phyloP scores from a whole-genome alignment of 495 filamentous ascomycete genomes.

The Daldinia concentrica region DNA sequence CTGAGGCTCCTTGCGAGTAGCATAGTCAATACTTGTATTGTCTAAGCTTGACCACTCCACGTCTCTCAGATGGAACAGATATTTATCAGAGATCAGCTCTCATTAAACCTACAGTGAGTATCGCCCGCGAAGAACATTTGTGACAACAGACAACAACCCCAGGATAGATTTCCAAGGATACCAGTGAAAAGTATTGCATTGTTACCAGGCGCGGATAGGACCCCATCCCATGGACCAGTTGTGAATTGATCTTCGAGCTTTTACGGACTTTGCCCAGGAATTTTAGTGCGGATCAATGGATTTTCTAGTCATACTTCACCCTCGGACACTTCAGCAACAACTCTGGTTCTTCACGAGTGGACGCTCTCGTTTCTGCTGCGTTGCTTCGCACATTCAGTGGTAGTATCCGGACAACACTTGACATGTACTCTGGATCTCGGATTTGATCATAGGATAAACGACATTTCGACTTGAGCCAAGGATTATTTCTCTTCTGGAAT shows the following conservation, averaged over 20 bases:
- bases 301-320: constrained; percentile 32
- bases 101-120: constrained; percentile 33
- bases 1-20: constrained; percentile 33
- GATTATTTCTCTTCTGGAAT: neutral
- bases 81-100: constrained; percentile 32
- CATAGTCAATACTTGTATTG: neutral
- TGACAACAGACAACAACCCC: constrained; percentile 39
- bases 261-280: constrained; percentile 23
- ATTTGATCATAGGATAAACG: constrained; percentile 24
- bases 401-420: constrained; percentile 31
- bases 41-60: constrained; percentile 32
- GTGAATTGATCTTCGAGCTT: constrained; percentile 37
- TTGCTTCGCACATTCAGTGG: constrained; percentile 41
- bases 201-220: constrained; percentile 15
- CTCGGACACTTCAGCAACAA: constrained; percentile 14
- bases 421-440: constrained; percentile 23
- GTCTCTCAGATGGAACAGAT: constrained; percentile 42
- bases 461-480: constrained; percentile 26
- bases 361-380: constrained; percentile 40
- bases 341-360: constrained; percentile 23
- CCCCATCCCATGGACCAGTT: constrained; percentile 15
- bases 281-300: constrained; percentile 29
- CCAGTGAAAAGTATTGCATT: constrained; percentile 35
- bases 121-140: constrained; percentile 35
- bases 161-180: constrained; percentile 25